A percentile compares a stretch with the other conserved stretches of the same genome.
Conservation (phyloP, 1,284 basidiomycete genomes). For the Pseudozyma sp. region DNA sequence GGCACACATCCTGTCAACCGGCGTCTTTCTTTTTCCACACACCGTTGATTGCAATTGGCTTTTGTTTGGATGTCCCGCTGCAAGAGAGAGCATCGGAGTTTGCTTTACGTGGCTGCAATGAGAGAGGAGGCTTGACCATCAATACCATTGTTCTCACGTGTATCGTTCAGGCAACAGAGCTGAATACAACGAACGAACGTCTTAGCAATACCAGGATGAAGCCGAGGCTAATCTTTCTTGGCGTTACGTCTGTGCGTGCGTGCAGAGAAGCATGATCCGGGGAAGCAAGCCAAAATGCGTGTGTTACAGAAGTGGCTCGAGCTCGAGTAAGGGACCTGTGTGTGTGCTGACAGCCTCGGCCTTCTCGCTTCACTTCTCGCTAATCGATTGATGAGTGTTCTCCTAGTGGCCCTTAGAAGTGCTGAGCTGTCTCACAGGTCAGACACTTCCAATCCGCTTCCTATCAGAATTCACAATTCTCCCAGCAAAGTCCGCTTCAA, state of each 20-base stretch:
- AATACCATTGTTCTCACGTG: too few relatives aligned
- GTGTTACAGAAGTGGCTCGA: slow-evolving; percentile 5
- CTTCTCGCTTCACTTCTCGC: slow-evolving; percentile 1
- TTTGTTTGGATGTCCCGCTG: not conserved
- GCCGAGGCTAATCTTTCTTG: not conserved
- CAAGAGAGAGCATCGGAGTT: not conserved
- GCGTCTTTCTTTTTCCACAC: slow-evolving; percentile 12
- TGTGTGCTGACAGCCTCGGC: slow-evolving; percentile 2
- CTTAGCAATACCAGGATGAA: too few relatives aligned
- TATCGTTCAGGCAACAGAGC: too few relatives aligned
- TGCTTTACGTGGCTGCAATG: not conserved
- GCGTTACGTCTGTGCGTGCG: not conserved
- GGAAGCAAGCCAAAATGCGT: not conserved
- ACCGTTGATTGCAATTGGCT: too few relatives aligned
- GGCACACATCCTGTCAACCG: slow-evolving; percentile 3
- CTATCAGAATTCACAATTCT: not conserved
- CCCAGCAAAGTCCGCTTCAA: not conserved
- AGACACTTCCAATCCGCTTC: not conserved
- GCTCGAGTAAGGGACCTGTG: slow-evolving; percentile 1
- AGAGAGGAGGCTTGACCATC: not conserved
- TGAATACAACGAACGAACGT: too few relatives aligned
- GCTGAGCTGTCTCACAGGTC: not conserved
- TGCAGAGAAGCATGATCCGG: not conserved
- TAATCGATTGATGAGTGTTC: slow-evolving; percentile 14
- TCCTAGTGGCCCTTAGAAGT: not conserved